Conservation (phyloP, 306 rosid genomes). For the Aeschynomene evenia region DNA sequence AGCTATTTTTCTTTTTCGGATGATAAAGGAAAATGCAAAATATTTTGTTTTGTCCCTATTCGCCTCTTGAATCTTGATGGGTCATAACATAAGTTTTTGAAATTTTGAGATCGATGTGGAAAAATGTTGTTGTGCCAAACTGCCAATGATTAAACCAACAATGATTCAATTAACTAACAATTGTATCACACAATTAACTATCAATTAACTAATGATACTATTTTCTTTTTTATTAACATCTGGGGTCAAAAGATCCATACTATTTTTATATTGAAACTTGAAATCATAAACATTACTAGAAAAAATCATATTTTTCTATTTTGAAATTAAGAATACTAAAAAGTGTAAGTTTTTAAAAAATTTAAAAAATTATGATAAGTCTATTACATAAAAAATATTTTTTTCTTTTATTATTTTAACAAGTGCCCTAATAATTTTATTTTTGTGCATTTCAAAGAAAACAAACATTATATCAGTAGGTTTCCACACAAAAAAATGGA, state of each 20-base stretch:
- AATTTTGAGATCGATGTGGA: neutral
- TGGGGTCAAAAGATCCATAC: no score
- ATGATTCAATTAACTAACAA: neutral
- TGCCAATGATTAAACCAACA: conserved; percentile 16
- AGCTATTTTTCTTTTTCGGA: neutral
- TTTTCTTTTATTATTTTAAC: neutral
- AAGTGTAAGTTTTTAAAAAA: no score
- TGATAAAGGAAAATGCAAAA: neutral
- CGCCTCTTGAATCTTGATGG: neutral
- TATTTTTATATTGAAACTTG: no score
- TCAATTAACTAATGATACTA: no score
- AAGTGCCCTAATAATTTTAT: no score
- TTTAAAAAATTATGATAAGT: no score
- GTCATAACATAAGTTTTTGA: neutral
- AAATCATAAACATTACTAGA: neutral
- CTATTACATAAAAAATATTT: no score
- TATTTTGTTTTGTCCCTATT: neutral
- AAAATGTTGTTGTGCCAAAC: neutral
- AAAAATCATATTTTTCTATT: neutral
- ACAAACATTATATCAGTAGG: neutral
- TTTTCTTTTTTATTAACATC: no score
- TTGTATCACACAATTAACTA: neutral
- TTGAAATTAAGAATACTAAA: no score
- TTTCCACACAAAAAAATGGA: no score
- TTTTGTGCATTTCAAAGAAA: neutral